These are phyloP conservation scores for Tieghemostelium lacteum DNA, from an alignment of 78 protist species.

Conservation along the genomic window DNA sequence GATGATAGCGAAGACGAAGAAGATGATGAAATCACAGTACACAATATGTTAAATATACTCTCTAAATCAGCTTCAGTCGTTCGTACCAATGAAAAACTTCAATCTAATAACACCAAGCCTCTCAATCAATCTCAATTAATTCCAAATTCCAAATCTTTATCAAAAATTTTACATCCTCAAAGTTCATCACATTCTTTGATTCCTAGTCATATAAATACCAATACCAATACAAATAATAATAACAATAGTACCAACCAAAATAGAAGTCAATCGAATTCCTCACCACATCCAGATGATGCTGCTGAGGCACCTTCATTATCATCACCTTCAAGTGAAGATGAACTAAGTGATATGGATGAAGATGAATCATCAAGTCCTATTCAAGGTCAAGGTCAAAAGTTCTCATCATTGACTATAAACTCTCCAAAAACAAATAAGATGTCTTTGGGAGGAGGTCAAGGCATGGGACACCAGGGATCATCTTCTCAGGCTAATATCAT, in stretches of 20 bases:
- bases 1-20: not conserved
- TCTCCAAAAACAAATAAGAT: not conserved
- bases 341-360: constrained; percentile 5
- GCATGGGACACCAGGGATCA: not conserved
- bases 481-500: too few species aligned
- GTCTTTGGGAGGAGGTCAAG: not conserved
- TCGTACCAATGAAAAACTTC: not conserved
- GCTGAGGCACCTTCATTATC: constrained; percentile 49
- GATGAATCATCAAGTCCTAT: not conserved
- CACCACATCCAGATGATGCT: constrained; percentile 65
- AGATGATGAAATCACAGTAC: constrained; percentile 12
- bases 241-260: not conserved
- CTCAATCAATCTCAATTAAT: not conserved
- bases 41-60: constrained; percentile 3
- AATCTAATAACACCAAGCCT: not conserved
- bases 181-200: not conserved
- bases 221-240: constrained; percentile 3
- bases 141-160: too few species aligned
- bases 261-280: not conserved
- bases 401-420: constrained; percentile 6
- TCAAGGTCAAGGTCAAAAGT: not conserved
- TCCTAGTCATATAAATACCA: not conserved
- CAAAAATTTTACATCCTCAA: constrained; percentile 1
- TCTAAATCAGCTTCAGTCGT: not conserved
- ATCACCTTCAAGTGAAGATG: constrained; percentile 3